Conservation (phyloP, 352 stramenopile species). For the Phytophthora tubulina region DNA sequence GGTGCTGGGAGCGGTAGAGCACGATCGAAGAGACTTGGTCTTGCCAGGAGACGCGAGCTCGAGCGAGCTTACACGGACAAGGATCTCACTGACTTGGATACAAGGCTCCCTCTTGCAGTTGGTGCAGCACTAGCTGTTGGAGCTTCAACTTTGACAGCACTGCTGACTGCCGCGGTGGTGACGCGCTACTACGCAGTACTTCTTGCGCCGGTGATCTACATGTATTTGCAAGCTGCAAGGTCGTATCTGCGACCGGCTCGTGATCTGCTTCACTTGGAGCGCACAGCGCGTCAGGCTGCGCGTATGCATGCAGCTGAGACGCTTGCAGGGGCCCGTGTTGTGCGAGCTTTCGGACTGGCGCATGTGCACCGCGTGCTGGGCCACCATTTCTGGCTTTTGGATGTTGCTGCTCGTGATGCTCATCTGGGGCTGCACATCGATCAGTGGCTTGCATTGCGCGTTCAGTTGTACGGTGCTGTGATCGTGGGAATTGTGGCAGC, state of each 20-base stretch:
- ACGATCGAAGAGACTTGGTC: conserved; percentile 42
- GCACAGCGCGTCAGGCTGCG: conserved; percentile 61
- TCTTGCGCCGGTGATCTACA: conserved; percentile 84
- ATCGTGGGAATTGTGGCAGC: conserved; percentile 60
- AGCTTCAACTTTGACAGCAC: conserved; percentile 81
- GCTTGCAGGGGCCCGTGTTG: conserved; percentile 60
- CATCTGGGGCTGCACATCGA: conserved; percentile 66
- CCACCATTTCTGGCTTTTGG: conserved; percentile 71
- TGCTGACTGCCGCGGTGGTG: conserved; percentile 84
- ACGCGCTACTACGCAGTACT: conserved; percentile 88
- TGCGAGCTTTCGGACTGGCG: conserved; percentile 73
- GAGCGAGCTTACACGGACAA: conserved; percentile 89
- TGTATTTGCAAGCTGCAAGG: conserved; percentile 72
- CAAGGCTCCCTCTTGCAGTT: conserved; percentile 77
- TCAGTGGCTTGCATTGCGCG: conserved; percentile 72
- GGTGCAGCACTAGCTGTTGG: conserved; percentile 80
- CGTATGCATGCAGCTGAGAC: conserved; percentile 62
- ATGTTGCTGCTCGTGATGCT: conserved; percentile 65
- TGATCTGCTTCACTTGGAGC: conserved; percentile 71
- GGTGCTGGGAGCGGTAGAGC: conserved; percentile 49
- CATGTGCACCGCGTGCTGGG: conserved; percentile 69
- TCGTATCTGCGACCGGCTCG: conserved; percentile 74
- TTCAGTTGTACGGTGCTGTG: conserved; percentile 68
- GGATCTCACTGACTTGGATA: conserved; percentile 95
- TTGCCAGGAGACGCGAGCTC: conserved; percentile 40